phyloP scores from a whole-genome alignment of 805 yeast species.

The Aciculoconidium aculeatum region DNA sequence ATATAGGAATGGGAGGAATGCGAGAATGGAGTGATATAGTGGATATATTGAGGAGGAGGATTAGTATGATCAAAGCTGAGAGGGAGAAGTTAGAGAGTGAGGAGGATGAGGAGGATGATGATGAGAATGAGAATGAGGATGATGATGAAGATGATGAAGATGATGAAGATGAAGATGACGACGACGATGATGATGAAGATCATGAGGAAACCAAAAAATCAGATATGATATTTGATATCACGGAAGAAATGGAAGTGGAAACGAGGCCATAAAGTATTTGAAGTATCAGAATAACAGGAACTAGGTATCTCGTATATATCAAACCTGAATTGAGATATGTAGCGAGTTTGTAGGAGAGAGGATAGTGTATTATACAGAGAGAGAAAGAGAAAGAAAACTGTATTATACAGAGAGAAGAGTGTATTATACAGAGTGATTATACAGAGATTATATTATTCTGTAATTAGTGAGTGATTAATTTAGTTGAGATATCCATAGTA shows the following conservation, averaged over 20 bases:
- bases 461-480: too few species aligned
- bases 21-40: constrained; percentile 43
- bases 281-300: not conserved
- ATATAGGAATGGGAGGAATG: constrained; percentile 48
- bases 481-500: too few species aligned
- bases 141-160: constrained; percentile 32
- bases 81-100: constrained; percentile 16
- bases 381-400: too few species aligned
- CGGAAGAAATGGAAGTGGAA: constrained; percentile 9
- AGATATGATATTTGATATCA: constrained; percentile 19
- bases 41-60: constrained; percentile 34
- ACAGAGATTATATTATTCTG: too few species aligned
- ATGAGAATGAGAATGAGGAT: constrained; percentile 24
- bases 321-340: too few species aligned
- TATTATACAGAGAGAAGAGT: too few species aligned
- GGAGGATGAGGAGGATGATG: constrained; percentile 13
- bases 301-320: too few species aligned
- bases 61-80: constrained; percentile 23
- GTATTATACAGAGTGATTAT: too few species aligned
- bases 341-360: too few species aligned
- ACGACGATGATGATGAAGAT: constrained; percentile 32
- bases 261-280: not conserved
- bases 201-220: constrained; percentile 15
- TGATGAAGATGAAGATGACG: constrained; percentile 27
- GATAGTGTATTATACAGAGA: too few species aligned